Evolutionary conservation across 2,329 filamentous ascomycete species (phyloP).

Genomic region (Neurospora crassa): DNA sequence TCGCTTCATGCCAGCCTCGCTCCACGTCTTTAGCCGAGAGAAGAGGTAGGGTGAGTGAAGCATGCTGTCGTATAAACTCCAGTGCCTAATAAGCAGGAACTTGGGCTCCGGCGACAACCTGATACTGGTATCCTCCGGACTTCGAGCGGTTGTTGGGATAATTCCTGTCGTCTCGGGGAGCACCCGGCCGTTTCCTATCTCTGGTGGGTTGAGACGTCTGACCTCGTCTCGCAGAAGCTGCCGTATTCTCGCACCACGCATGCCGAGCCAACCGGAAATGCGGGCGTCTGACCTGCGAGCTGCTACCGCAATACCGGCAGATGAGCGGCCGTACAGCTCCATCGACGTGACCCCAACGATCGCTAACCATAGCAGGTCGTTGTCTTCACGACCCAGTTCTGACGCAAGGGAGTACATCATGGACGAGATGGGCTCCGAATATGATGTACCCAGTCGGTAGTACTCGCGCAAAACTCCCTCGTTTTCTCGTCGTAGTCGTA

Average conservation of each 20-base stretch:
- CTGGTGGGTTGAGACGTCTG: conserved; percentile 78
- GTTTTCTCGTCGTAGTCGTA: conserved; percentile 68
- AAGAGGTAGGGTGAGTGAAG: conserved; percentile 93
- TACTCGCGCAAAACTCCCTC: conserved; percentile 70
- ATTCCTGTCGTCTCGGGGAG: conserved; percentile 63
- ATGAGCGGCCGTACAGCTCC: conserved; percentile 81
- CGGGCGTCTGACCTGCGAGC: conserved; percentile 45
- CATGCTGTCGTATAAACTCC: conserved; percentile 98
- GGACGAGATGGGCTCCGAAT: conserved; percentile 89
- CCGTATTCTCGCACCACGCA: conserved; percentile 73
- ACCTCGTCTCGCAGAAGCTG: conserved; percentile 89
- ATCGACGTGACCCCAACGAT: conserved; percentile 94
- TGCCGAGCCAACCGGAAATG: conserved; percentile 67
- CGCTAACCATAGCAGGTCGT: conserved; percentile 87
- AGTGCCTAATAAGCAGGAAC: conserved; percentile 87
- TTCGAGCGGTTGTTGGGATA: conserved; percentile 80
- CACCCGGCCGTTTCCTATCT: conserved; percentile 49
- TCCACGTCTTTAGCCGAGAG: conserved; percentile 88
- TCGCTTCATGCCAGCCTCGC: conserved; percentile 75
- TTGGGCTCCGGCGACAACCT: conserved; percentile 87
- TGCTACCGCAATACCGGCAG: conserved; percentile 62
- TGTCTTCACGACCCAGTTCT: conserved; percentile 91
- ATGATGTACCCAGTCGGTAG: conserved; percentile 79
- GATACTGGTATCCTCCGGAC: conserved; percentile 85
- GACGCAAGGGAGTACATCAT: conserved; percentile 92